Conservation (phyloP, 2,329 filamentous ascomycete species). For the Nemania sp. region DNA sequence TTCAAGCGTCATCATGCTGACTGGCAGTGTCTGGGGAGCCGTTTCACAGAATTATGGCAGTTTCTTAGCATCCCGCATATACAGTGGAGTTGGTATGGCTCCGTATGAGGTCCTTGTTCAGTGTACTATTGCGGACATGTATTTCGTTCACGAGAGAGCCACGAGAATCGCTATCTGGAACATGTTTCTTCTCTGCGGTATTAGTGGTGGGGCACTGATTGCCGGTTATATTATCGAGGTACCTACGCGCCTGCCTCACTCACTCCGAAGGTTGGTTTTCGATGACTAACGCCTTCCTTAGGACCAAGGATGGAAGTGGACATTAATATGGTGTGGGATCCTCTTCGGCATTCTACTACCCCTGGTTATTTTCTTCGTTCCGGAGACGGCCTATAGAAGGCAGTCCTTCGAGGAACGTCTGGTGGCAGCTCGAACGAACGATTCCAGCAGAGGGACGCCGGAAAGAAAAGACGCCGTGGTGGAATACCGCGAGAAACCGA, state of each 20-base stretch:
- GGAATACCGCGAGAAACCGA: conserved; percentile 26
- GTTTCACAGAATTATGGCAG: conserved; percentile 48
- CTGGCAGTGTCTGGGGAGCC: conserved; percentile 53
- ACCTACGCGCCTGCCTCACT: no score
- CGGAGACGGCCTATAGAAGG: conserved; percentile 54
- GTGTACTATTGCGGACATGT: conserved; percentile 53
- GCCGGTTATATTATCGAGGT: conserved; percentile 48
- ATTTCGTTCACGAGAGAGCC: conserved; percentile 52
- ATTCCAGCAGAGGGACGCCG: conserved; percentile 26
- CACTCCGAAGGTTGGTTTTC: neutral
- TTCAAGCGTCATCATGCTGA: conserved; percentile 52
- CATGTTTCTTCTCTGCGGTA: conserved; percentile 47
- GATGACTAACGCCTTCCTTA: conserved; percentile 22
- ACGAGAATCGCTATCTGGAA: conserved; percentile 49
- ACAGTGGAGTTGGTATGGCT: conserved; percentile 55
- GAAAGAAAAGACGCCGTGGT: conserved; percentile 32
- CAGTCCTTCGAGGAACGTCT: conserved; percentile 32
- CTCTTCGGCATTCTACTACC: conserved; percentile 50
- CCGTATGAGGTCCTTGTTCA: conserved; percentile 58
- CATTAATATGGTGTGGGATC: conserved; percentile 53
- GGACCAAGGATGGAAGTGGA: conserved; percentile 49
- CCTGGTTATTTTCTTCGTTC: conserved; percentile 53
- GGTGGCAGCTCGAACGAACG: conserved; percentile 7
- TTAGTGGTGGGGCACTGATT: conserved; percentile 48
- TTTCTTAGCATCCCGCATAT: conserved; percentile 52